phyloP scores from a whole-genome alignment of 2,329 filamentous ascomycete species.

The Lithohypha guttulata region DNA sequence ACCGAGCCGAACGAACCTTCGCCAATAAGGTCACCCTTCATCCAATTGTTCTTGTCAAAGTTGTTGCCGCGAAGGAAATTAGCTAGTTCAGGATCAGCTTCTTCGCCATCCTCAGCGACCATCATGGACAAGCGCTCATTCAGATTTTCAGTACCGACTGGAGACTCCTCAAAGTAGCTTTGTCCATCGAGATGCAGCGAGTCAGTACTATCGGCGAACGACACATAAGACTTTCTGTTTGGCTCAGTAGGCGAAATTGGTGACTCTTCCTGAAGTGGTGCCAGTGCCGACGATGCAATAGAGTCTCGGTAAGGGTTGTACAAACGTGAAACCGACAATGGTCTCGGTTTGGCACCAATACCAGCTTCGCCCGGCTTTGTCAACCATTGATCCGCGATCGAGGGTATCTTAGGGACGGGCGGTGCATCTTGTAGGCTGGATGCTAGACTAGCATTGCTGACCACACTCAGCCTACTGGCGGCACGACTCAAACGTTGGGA shows the following conservation, averaged over 20 bases:
- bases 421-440: slow-evolving; percentile 89
- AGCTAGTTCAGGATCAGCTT: slow-evolving; percentile 75
- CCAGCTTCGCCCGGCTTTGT: slow-evolving; percentile 45
- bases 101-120: slow-evolving; percentile 81
- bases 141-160: slow-evolving; percentile 38
- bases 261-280: slow-evolving; percentile 84
- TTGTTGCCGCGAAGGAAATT: slow-evolving; percentile 84
- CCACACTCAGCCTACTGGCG: slow-evolving; percentile 84
- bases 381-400: slow-evolving; percentile 63
- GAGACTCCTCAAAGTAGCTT: slow-evolving; percentile 79
- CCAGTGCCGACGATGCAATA: slow-evolving; percentile 75
- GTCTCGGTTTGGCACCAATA: slow-evolving; percentile 38
- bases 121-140: slow-evolving; percentile 69
- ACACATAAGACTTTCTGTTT: slow-evolving; percentile 93
- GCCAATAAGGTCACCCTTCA: slow-evolving; percentile 95
- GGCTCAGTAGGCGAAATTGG: slow-evolving; percentile 56
- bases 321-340: slow-evolving; percentile 50
- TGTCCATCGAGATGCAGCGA: slow-evolving; percentile 57
- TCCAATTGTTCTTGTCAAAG: slow-evolving; percentile 97
- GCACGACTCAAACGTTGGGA: slow-evolving; percentile 86
- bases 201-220: slow-evolving; percentile 50
- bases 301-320: slow-evolving; percentile 70
- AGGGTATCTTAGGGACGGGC: slow-evolving; percentile 74
- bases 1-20: slow-evolving; percentile 95
- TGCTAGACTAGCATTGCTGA: slow-evolving; percentile 84